Percentiles rank a stretch among this genome's conserved stretches.
These are phyloP conservation scores for Haemoproteus tartakovskyi DNA, from an alignment of 169 alveolate genomes.

Conservation along the genomic window DNA sequence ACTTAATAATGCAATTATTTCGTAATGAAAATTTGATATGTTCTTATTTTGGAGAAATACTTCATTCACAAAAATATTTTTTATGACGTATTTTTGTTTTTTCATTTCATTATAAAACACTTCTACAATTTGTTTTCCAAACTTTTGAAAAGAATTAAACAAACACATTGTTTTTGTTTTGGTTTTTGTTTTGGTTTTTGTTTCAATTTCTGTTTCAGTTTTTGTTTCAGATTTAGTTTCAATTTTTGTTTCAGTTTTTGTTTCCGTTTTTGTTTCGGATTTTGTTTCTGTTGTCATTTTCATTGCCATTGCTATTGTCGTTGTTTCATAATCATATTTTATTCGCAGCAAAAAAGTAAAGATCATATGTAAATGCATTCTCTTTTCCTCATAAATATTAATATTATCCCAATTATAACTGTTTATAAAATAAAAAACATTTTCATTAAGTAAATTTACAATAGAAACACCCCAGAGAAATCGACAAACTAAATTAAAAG, in stretches of 20 bases:
- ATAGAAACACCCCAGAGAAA: conserved; percentile 58
- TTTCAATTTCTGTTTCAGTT: no score
- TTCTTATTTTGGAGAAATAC: conserved; percentile 1
- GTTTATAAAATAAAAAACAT: conserved; percentile 26
- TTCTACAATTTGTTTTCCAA: neutral
- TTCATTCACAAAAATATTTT: neutral
- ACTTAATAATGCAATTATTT: conserved; percentile 18
- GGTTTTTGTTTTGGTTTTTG: no score
- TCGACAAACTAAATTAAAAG: conserved; percentile 46
- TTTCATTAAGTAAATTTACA: conserved; percentile 22
- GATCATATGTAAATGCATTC: conserved; percentile 63
- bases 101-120: neutral
- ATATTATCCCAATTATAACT: conserved; percentile 38
- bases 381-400: conserved; percentile 16
- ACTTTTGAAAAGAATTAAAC: no score
- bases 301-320: conserved; percentile 1
- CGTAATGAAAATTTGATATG: conserved; percentile 15
- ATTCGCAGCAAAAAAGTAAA: conserved; percentile 58
- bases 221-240: no score
- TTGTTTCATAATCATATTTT: conserved; percentile 23
- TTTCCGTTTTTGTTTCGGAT: no score
- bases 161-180: no score
- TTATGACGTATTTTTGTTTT: neutral
- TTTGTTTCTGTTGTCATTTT: no score
- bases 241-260: no score